These are phyloP conservation scores for Meyerozyma guilliermondii DNA, from an alignment of 1,139 yeast genomes.

Conservation along the genomic window DNA sequence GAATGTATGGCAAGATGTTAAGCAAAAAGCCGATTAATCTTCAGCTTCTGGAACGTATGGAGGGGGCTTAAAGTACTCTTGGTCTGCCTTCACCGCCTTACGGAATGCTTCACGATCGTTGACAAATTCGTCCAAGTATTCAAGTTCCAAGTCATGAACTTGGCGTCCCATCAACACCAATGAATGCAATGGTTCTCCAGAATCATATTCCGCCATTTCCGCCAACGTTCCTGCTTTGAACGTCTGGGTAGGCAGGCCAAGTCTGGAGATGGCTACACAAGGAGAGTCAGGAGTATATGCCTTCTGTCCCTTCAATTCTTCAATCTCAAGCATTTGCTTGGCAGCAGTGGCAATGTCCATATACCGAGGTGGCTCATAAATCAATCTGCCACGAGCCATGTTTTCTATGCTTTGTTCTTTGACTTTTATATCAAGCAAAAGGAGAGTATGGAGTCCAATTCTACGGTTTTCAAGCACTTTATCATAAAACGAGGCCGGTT, in stretches of 20 bases:
- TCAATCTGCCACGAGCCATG: constrained; percentile 86
- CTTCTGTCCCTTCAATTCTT: constrained; percentile 64
- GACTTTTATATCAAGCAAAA: constrained; percentile 87
- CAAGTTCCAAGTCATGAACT: constrained; percentile 89
- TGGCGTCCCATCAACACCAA: constrained; percentile 87
- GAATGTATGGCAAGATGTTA: constrained; percentile 22
- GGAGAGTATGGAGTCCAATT: constrained; percentile 86
- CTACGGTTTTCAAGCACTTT: constrained; percentile 84
- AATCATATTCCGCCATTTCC: constrained; percentile 72
- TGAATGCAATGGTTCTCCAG: constrained; percentile 94
- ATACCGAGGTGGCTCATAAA: constrained; percentile 95
- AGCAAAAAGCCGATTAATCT: constrained; percentile 16
- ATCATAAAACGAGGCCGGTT: constrained; percentile 91
- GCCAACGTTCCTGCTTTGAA: constrained; percentile 82
- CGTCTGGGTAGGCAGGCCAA: constrained; percentile 79
- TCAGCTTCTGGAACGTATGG: constrained; percentile 39
- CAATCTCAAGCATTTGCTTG: constrained; percentile 79
- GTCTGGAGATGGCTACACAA: constrained; percentile 85
- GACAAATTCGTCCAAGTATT: constrained; percentile 74
- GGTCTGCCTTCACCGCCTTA: constrained; percentile 59
- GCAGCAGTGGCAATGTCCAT: constrained; percentile 93
- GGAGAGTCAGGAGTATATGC: constrained; percentile 87
- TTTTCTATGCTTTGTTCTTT: constrained; percentile 95
- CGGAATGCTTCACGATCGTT: constrained; percentile 60
- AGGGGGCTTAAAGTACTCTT: constrained; percentile 66